These are phyloP conservation scores for Castanea mollissima DNA, from an alignment of 306 rosid genomes.

Conservation along the genomic window DNA sequence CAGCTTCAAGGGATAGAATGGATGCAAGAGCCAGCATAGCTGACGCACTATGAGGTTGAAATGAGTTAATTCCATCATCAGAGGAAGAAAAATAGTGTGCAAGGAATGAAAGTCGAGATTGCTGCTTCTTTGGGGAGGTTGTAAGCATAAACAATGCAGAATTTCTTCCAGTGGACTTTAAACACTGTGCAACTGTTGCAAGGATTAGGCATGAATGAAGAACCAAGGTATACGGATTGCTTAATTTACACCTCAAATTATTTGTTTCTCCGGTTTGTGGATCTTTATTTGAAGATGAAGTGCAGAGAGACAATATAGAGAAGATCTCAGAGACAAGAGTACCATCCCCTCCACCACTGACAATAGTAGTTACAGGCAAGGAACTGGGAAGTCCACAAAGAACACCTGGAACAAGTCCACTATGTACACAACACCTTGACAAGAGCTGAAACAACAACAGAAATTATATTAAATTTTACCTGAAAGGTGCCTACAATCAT, in stretches of 20 bases:
- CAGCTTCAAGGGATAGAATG: constrained; percentile 77
- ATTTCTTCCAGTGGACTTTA: constrained; percentile 84
- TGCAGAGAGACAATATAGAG: constrained; percentile 59
- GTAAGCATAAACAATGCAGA: constrained; percentile 84
- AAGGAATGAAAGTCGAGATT: constrained; percentile 70
- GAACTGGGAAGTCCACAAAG: constrained; percentile 89
- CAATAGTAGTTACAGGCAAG: constrained; percentile 85
- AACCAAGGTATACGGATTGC: constrained; percentile 56
- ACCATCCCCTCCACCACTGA: constrained; percentile 94
- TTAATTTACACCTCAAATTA: constrained; percentile 55
- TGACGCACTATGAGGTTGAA: constrained; percentile 60
- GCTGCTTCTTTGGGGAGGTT: constrained; percentile 75
- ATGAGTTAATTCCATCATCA: constrained; percentile 54
- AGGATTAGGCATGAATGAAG: constrained; percentile 72
- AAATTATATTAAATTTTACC: neutral
- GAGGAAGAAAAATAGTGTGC: constrained; percentile 64
- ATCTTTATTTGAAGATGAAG: constrained; percentile 60
- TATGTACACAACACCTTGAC: constrained; percentile 73
- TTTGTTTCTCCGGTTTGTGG: constrained; percentile 50
- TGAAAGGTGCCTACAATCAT: neutral
- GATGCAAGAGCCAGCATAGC: constrained; percentile 90
- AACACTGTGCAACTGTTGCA: constrained; percentile 73
- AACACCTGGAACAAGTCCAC: constrained; percentile 66
- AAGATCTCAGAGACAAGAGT: constrained; percentile 83
- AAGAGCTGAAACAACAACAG: constrained; percentile 59